These are phyloP conservation scores for Neofusicoccum parvum DNA, from an alignment of 2,329 filamentous ascomycete genomes.

Conservation along the genomic window DNA sequence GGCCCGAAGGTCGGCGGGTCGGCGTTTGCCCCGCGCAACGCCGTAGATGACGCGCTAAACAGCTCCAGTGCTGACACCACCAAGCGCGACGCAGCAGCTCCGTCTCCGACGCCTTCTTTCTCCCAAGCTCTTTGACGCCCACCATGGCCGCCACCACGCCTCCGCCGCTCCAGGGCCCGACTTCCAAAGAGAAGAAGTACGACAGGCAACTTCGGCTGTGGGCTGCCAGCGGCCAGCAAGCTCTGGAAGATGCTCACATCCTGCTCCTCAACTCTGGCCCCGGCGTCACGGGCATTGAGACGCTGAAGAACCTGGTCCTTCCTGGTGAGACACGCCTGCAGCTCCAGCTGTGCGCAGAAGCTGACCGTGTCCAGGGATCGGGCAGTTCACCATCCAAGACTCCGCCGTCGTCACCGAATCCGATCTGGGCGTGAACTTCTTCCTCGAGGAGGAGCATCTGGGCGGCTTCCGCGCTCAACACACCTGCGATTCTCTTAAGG, in stretches of 20 bases:
- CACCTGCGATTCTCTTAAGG: conserved; percentile 74
- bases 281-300: conserved; percentile 87
- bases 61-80: conserved; percentile 14
- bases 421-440: conserved; percentile 96
- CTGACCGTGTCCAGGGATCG: conserved; percentile 63
- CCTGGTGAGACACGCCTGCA: conserved; percentile 59
- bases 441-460: conserved; percentile 77
- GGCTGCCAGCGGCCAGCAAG: conserved; percentile 89
- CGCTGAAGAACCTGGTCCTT: conserved; percentile 94
- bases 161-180: conserved; percentile 44
- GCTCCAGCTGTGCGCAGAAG: background rate
- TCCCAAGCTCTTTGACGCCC: background rate
- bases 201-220: conserved; percentile 93
- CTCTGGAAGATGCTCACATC: conserved; percentile 88
- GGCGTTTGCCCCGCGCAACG: conserved; percentile 17
- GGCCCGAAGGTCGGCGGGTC: conserved; percentile 19
- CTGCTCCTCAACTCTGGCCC: conserved; percentile 83
- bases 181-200: conserved; percentile 65
- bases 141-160: conserved; percentile 39
- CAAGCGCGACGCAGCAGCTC: conserved; percentile 1
- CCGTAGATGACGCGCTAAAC: conserved; percentile 9
- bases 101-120: background rate
- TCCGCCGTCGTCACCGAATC: conserved; percentile 73
- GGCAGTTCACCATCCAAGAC: conserved; percentile 88
- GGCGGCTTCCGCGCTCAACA: conserved; percentile 78